Evolutionary conservation across 169 alveolate genomes (phyloP).

Genomic region (Plasmodium yoelii): DNA sequence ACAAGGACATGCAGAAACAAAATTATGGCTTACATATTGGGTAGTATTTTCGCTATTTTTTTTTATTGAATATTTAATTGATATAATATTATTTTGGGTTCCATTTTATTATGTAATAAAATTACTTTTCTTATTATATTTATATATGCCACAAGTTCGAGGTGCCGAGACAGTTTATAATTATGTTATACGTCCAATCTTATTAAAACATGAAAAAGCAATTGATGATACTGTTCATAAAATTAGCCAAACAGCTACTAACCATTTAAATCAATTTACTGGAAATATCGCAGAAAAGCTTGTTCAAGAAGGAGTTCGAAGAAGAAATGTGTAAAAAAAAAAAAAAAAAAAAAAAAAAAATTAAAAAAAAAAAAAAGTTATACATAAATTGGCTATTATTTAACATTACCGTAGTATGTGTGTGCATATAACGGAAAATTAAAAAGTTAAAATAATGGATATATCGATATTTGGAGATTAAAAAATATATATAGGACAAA

Average conservation of each 20-base stretch:
- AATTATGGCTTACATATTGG: constrained; percentile 95
- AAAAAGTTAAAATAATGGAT: too few species aligned
- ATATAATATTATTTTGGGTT: constrained; percentile 89
- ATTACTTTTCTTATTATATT: constrained; percentile 88
- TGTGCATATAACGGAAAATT: too few species aligned
- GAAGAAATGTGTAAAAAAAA: constrained; percentile 18
- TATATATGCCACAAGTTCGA: constrained; percentile 86
- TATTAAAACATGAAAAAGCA: constrained; percentile 79
- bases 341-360: constrained; percentile 5
- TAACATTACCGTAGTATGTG: too few species aligned
- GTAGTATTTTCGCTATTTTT: constrained; percentile 90
- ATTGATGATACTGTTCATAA: constrained; percentile 80
- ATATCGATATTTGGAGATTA: too few species aligned
- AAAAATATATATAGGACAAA: too few species aligned
- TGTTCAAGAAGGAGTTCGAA: constrained; percentile 40
- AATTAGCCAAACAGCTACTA: constrained; percentile 77
- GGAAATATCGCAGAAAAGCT: constrained; percentile 56
- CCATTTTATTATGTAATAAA: constrained; percentile 92
- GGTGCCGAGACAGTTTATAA: constrained; percentile 83
- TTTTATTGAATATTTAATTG: constrained; percentile 89
- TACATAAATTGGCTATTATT: too few species aligned
- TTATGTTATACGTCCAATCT: constrained; percentile 79
- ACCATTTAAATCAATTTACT: constrained; percentile 54
- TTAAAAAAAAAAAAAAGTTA: neutral
- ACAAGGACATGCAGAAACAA: constrained; percentile 88